Evolutionary conservation across 306 rosid species (phyloP).

Genomic region (Vicia villosa): DNA sequence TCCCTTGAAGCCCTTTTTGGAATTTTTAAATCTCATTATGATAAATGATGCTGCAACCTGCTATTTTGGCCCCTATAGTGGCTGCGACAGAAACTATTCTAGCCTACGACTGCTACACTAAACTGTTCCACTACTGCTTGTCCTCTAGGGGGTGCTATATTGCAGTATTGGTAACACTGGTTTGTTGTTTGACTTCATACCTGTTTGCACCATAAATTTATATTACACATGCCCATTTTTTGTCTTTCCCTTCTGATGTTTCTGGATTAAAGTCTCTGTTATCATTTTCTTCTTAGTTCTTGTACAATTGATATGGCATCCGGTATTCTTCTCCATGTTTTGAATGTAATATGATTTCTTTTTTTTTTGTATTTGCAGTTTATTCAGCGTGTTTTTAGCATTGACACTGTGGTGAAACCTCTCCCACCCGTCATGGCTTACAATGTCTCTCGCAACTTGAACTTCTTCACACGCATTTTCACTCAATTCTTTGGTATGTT

Average conservation of each 20-base stretch:
- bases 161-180: neutral
- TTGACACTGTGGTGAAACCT: conserved; percentile 91
- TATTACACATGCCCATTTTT: neutral
- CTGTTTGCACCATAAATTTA: neutral
- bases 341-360: neutral
- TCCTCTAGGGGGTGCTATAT: neutral
- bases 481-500: conserved; percentile 91
- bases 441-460: conserved; percentile 88
- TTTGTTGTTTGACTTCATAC: conserved; percentile 23
- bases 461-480: conserved; percentile 95
- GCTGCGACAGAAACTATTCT: neutral
- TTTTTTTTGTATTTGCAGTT: conserved; percentile 59
- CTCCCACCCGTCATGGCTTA: conserved; percentile 86
- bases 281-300: conserved; percentile 22
- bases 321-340: conserved; percentile 12
- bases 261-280: neutral
- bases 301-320: neutral
- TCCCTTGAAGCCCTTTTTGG: too few species aligned
- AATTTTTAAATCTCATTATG: too few species aligned
- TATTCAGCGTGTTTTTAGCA: conserved; percentile 86
- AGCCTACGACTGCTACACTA: neutral
- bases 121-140: neutral
- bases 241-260: neutral
- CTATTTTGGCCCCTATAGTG: neutral
- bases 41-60: neutral